These are phyloP conservation scores for Blumeria hordei DNA, from an alignment of 2,329 filamentous ascomycete species.

Conservation along the genomic window DNA sequence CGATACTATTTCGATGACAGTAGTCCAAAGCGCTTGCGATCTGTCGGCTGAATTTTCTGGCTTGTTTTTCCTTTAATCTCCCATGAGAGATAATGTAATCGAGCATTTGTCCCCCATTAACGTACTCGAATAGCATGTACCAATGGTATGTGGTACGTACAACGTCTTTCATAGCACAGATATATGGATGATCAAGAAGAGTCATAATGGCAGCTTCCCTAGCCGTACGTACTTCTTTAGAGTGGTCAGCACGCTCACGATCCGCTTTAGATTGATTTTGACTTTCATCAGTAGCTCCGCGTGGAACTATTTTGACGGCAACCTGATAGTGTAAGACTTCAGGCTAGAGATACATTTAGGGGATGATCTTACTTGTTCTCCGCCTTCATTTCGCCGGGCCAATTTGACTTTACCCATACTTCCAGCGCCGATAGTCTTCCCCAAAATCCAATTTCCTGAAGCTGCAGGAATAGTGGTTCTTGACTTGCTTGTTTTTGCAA, in stretches of 20 bases:
- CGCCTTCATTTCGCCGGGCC: slow-evolving; percentile 69
- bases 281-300: slow-evolving; percentile 61
- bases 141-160: slow-evolving; percentile 93
- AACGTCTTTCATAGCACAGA: slow-evolving; percentile 86
- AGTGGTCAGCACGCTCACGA: slow-evolving; percentile 77
- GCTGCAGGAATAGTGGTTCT: slow-evolving; percentile 72
- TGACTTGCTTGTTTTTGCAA: slow-evolving; percentile 27
- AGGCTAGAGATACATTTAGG: neutral
- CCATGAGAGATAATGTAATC: slow-evolving; percentile 99
- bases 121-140: slow-evolving; percentile 99
- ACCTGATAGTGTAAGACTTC: slow-evolving; percentile 29
- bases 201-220: slow-evolving; percentile 92
- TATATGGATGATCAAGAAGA: slow-evolving; percentile 79
- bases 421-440: slow-evolving; percentile 89
- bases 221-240: slow-evolving; percentile 85
- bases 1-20: slow-evolving; percentile 93
- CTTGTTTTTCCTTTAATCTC: slow-evolving; percentile 92
- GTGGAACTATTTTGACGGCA: slow-evolving; percentile 89
- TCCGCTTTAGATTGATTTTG: slow-evolving; percentile 43
- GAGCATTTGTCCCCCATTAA: slow-evolving; percentile 97
- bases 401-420: slow-evolving; percentile 99
- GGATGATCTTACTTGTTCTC: slow-evolving; percentile 45
- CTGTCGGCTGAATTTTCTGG: slow-evolving; percentile 88
- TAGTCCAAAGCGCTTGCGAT: slow-evolving; percentile 94
- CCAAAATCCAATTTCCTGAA: slow-evolving; percentile 80